These are phyloP conservation scores for Hammondia hammondi DNA, from an alignment of 169 alveolate species.

Conservation along the genomic window DNA sequence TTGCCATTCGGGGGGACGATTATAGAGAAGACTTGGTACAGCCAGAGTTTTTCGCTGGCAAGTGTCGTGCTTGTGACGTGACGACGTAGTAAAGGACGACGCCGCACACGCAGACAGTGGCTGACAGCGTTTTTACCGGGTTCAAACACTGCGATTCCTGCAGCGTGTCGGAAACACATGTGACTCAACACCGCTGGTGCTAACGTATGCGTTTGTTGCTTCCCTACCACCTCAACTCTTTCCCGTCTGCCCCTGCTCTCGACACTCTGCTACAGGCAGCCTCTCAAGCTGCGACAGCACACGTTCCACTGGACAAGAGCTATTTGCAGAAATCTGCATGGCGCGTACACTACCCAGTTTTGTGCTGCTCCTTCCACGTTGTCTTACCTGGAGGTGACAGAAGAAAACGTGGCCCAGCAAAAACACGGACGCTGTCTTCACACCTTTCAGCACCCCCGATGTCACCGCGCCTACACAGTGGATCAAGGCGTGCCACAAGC, in stretches of 20 bases:
- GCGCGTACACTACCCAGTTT: background rate
- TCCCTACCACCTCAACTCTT: too few relatives aligned
- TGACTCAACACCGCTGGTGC: too few relatives aligned
- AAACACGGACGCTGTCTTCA: conserved; percentile 72
- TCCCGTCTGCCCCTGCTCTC: too few relatives aligned
- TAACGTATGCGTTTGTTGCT: too few relatives aligned
- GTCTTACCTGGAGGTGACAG: conserved; percentile 37
- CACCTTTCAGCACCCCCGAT: conserved; percentile 73
- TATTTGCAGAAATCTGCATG: background rate
- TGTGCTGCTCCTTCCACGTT: background rate
- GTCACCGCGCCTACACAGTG: conserved; percentile 63
- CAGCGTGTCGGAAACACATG: background rate
- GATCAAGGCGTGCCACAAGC: too few relatives aligned
- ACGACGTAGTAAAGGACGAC: conserved; percentile 16
- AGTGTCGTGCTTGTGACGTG: background rate
- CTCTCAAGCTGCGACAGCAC: too few relatives aligned
- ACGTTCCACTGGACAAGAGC: background rate
- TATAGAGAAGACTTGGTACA: too few relatives aligned
- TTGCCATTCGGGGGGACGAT: too few relatives aligned
- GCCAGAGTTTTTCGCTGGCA: background rate
- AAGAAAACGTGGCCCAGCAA: conserved; percentile 75
- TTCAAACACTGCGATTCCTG: conserved; percentile 18
- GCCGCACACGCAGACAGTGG: conserved; percentile 10
- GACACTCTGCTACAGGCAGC: too few relatives aligned
- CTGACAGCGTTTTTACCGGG: background rate